These are phyloP conservation scores for Colletotrichum sojae DNA, from an alignment of 2,329 filamentous ascomycete species.

Conservation along the genomic window DNA sequence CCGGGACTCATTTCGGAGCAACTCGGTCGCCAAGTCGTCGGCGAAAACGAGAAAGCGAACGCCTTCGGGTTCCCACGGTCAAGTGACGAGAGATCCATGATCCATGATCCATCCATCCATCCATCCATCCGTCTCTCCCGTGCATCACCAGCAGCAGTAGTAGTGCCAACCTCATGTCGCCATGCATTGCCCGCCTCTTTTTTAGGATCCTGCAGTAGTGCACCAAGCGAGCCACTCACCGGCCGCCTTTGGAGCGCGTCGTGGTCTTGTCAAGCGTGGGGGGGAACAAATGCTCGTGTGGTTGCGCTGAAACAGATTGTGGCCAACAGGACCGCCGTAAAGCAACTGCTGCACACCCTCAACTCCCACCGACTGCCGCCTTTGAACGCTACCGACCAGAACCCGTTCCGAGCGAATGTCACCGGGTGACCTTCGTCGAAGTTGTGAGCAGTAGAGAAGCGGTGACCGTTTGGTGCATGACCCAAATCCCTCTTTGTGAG, in stretches of 20 bases:
- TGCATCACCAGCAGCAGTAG: conserved; percentile 12
- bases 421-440: conserved; percentile 22
- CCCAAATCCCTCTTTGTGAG: conserved; percentile 13
- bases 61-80: conserved; percentile 24
- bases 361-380: conserved; percentile 19
- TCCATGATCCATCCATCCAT: conserved; percentile 15
- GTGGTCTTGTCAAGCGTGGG: conserved; percentile 26
- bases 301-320: conserved; percentile 33
- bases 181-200: conserved; percentile 21
- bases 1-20: conserved; percentile 38
- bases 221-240: conserved; percentile 38
- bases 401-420: conserved; percentile 12
- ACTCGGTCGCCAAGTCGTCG: conserved; percentile 34
- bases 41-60: conserved; percentile 25
- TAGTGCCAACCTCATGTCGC: conserved; percentile 24
- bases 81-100: conserved; percentile 33
- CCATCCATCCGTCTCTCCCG: conserved; percentile 4
- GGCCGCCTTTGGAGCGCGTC: neutral
- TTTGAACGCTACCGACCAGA: conserved; percentile 10
- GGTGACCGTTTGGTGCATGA: conserved; percentile 16
- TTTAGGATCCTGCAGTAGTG: conserved; percentile 37
- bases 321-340: conserved; percentile 32
- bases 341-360: conserved; percentile 25
- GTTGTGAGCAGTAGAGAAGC: neutral
- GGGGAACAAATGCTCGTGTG: conserved; percentile 14